Conservation (phyloP, 805 yeast genomes). For the Zygoascus flipseniorum region DNA sequence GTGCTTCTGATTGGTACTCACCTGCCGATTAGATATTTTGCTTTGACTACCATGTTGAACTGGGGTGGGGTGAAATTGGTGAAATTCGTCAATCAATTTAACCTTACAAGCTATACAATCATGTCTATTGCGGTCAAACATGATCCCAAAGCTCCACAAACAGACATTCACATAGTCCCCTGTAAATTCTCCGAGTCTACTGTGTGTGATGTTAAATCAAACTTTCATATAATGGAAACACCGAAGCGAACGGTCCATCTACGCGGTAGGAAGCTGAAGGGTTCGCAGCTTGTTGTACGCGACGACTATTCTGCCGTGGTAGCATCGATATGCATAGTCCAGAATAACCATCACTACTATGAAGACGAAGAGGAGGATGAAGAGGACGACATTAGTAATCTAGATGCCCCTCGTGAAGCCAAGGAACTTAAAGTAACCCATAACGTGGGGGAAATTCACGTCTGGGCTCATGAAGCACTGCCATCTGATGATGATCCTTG, state of each 20-base stretch:
- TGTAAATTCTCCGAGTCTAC: conserved; percentile 22
- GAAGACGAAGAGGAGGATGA: conserved; percentile 11
- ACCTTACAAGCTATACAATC: background rate
- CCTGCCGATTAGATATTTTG: background rate
- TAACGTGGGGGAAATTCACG: conserved; percentile 7
- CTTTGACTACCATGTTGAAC: background rate
- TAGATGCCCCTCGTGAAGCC: conserved; percentile 1
- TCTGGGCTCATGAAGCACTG: conserved; percentile 22
- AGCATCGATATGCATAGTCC: background rate
- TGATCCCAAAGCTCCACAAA: background rate
- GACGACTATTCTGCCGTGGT: conserved; percentile 13
- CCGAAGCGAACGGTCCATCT: conserved; percentile 9
- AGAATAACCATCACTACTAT: conserved; percentile 1
- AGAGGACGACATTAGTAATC: conserved; percentile 4
- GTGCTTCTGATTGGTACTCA: background rate
- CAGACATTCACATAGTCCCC: conserved; percentile 20
- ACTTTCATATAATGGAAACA: conserved; percentile 7
- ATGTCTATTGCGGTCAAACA: background rate
- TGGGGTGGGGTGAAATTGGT: background rate
- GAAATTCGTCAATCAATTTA: no score
- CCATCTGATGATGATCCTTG: conserved; percentile 21
- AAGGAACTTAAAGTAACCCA: background rate
- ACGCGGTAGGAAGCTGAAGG: conserved; percentile 17
- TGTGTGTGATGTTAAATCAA: conserved; percentile 17
- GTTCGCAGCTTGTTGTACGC: conserved; percentile 9